phyloP scores from a whole-genome alignment of 768 basidiomycete species.

The Pulveroboletus sp. region DNA sequence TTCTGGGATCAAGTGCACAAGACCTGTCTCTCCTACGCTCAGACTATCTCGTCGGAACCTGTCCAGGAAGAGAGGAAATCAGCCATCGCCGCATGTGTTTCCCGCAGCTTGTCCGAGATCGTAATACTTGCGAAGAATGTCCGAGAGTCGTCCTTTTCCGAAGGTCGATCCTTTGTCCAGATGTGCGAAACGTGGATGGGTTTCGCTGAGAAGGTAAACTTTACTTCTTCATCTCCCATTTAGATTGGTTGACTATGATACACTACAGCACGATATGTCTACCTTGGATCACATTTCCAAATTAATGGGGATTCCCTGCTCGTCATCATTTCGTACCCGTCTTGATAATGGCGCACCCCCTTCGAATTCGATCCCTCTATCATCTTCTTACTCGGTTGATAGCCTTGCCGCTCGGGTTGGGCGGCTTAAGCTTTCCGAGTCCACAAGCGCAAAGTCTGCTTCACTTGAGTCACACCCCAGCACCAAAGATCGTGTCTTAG shows the following conservation, averaged over 20 bases:
- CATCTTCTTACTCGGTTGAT: slow-evolving; percentile 16
- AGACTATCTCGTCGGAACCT: slow-evolving; percentile 14
- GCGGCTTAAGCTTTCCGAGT: slow-evolving; percentile 19
- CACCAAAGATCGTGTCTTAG: slow-evolving; percentile 17
- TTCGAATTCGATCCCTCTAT: not conserved
- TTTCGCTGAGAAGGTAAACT: slow-evolving; percentile 63
- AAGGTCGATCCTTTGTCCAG: slow-evolving; percentile 49
- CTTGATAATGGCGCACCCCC: not conserved
- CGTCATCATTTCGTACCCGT: slow-evolving; percentile 2
- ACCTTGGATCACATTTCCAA: slow-evolving; percentile 45
- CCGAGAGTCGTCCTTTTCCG: slow-evolving; percentile 40
- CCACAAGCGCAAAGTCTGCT: not conserved
- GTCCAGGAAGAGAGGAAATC: slow-evolving; percentile 26
- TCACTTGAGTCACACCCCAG: not conserved
- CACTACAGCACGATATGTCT: slow-evolving; percentile 43
- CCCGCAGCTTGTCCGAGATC: slow-evolving; percentile 42
- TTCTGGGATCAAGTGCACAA: slow-evolving; percentile 71
- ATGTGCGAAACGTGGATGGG: slow-evolving; percentile 73
- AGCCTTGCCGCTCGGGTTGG: slow-evolving; percentile 14
- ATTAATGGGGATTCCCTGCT: slow-evolving; percentile 32
- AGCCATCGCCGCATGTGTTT: slow-evolving; percentile 33
- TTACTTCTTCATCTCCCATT: no score
- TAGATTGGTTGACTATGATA: not conserved
- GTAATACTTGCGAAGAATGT: slow-evolving; percentile 37
- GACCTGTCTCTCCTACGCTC: slow-evolving; percentile 39